phyloP scores from a whole-genome alignment of 2,329 filamentous ascomycete genomes.

The Aspergillus terreus region DNA sequence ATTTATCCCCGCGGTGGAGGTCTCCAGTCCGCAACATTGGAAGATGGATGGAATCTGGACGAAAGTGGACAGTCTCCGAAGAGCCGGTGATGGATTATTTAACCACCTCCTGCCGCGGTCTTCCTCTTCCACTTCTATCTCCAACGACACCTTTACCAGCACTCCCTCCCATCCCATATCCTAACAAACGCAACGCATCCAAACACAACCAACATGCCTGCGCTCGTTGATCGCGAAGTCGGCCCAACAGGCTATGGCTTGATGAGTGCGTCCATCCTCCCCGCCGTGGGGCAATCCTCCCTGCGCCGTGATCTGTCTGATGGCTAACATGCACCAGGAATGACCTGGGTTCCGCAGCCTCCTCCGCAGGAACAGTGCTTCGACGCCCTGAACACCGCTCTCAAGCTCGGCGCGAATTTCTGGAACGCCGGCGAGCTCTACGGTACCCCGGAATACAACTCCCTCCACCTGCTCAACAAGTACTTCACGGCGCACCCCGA shows the following conservation, averaged over 20 bases:
- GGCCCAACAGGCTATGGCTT: slow-evolving; percentile 53
- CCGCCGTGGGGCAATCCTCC: neutral
- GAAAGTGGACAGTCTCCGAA: neutral
- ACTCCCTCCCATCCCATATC: neutral
- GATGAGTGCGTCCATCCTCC: slow-evolving; percentile 46
- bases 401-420: slow-evolving; percentile 46
- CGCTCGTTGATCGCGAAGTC: slow-evolving; percentile 34
- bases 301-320: no score
- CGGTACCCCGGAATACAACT: slow-evolving; percentile 56
- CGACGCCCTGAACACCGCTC: slow-evolving; percentile 53
- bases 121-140: neutral
- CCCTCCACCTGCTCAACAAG: slow-evolving; percentile 55
- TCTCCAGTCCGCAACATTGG: neutral
- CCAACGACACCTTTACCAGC: neutral
- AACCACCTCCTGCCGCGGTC: neutral
- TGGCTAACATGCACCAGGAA: slow-evolving; percentile 19
- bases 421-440: slow-evolving; percentile 68
- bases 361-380: slow-evolving; percentile 37
- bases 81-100: neutral
- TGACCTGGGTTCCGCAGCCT: slow-evolving; percentile 31
- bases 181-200: neutral
- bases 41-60: neutral
- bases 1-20: neutral
- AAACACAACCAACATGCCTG: slow-evolving; percentile 21
- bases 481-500: slow-evolving; percentile 64